These are phyloP conservation scores for Aphanomyces invadans DNA, from an alignment of 352 stramenopile species.

Conservation along the genomic window DNA sequence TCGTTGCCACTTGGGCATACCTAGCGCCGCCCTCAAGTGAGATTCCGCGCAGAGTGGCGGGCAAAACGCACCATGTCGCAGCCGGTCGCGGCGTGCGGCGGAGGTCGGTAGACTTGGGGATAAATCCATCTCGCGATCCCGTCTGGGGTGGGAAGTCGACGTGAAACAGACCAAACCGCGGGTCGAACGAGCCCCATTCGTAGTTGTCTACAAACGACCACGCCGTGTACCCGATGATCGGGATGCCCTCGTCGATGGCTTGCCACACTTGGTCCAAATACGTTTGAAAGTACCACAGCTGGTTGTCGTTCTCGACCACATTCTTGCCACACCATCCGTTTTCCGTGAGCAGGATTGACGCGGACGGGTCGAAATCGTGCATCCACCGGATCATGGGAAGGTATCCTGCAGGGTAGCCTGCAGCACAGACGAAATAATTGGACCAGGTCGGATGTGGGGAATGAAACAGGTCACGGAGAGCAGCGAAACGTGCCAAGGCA, in stretches of 20 bases:
- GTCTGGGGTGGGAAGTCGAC: conserved; percentile 43
- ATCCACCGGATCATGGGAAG: conserved; percentile 53
- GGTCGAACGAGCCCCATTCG: conserved; percentile 82
- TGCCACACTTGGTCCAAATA: conserved; percentile 46
- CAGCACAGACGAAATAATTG: no score
- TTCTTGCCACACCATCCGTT: conserved; percentile 64
- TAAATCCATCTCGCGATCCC: conserved; percentile 32
- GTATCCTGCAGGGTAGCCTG: conserved; percentile 48
- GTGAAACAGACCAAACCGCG: conserved; percentile 58
- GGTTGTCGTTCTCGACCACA: conserved; percentile 45
- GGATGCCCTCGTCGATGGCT: conserved; percentile 37
- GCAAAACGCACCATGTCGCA: conserved; percentile 57
- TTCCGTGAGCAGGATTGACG: conserved; percentile 43
- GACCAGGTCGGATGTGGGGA: no score
- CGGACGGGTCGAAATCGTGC: conserved; percentile 34
- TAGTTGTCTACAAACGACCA: conserved; percentile 94
- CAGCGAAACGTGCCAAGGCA: no score
- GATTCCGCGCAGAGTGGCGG: no score
- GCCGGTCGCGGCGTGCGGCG: conserved; percentile 37
- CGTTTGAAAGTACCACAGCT: conserved; percentile 54
- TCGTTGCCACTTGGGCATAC: conserved; percentile 35
- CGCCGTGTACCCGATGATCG: conserved; percentile 87
- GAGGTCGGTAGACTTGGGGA: conserved; percentile 29
- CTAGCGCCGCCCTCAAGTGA: neutral
- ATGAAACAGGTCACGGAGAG: no score